Conservation (phyloP, 768 basidiomycete species). For the Cystoderma amianthinum region DNA sequence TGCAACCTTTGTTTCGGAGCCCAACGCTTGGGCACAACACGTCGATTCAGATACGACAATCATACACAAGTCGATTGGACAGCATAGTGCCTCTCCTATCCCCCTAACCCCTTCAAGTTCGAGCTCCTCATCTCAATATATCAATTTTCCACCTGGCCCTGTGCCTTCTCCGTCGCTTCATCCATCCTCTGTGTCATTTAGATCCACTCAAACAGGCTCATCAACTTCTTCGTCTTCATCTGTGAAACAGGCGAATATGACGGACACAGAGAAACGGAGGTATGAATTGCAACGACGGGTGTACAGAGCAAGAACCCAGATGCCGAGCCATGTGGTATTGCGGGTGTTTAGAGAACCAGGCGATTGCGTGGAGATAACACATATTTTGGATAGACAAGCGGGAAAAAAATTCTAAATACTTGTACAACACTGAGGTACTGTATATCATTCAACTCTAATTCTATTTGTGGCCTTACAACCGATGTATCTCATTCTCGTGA, state of each 20-base stretch:
- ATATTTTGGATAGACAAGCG: constrained; percentile 26
- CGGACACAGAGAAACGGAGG: constrained; percentile 51
- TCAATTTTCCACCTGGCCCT: not conserved
- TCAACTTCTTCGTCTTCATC: constrained; percentile 2
- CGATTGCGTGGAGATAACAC: constrained; percentile 61
- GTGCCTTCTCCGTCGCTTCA: not conserved
- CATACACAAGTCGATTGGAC: not conserved
- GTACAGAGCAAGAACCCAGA: constrained; percentile 49
- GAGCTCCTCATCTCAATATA: not conserved
- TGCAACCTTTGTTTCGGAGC: not conserved
- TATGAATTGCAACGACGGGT: constrained; percentile 58
- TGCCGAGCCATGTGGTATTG: constrained; percentile 51
- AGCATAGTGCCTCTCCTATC: not conserved
- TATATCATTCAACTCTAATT: too few relatives aligned
- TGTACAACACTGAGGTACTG: too few relatives aligned
- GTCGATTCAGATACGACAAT: not conserved
- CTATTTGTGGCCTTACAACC: too few relatives aligned
- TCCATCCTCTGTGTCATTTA: not conserved
- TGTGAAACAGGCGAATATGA: constrained; percentile 14
- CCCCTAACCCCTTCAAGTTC: not conserved
- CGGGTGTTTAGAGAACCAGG: constrained; percentile 61
- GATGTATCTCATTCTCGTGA: too few relatives aligned
- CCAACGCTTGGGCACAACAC: not conserved
- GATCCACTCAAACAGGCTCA: constrained; percentile 1
- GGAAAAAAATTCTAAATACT: too few relatives aligned